Conservation (phyloP, 306 rosid genomes). For the Hippophae tibetana region DNA sequence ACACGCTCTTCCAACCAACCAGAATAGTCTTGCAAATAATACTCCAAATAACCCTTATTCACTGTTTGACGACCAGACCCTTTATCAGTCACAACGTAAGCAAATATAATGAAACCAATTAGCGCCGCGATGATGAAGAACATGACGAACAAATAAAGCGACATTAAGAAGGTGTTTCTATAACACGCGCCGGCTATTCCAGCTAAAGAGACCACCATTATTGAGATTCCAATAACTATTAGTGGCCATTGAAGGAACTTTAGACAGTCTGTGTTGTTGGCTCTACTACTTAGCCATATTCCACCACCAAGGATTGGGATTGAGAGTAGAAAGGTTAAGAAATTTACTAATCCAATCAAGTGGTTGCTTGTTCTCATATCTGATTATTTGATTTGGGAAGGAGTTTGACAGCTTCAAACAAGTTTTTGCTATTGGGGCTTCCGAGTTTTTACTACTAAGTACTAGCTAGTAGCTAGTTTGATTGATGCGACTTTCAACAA, state of each 20-base stretch:
- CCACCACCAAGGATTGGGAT: slow-evolving; percentile 88
- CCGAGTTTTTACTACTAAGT: no score
- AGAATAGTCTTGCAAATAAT: slow-evolving; percentile 50
- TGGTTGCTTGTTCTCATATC: slow-evolving; percentile 68
- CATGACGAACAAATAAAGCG: slow-evolving; percentile 69
- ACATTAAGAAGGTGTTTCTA: slow-evolving; percentile 71
- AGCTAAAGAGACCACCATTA: slow-evolving; percentile 65
- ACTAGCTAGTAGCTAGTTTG: no score
- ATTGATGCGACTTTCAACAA: no score
- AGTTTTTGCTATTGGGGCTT: no score
- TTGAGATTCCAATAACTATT: slow-evolving; percentile 49
- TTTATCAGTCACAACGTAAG: slow-evolving; percentile 69
- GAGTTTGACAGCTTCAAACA: no score
- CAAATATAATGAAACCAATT: slow-evolving; percentile 76
- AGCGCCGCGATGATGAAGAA: slow-evolving; percentile 62
- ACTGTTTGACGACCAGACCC: slow-evolving; percentile 48
- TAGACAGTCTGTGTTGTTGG: slow-evolving; percentile 90
- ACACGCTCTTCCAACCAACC: slow-evolving; percentile 78
- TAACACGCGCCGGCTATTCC: slow-evolving; percentile 90
- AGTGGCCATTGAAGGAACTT: slow-evolving; percentile 97
- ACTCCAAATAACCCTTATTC: slow-evolving; percentile 42
- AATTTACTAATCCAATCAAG: slow-evolving; percentile 65
- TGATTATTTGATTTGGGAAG: neutral
- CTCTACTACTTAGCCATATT: slow-evolving; percentile 82
- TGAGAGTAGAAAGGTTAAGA: slow-evolving; percentile 76